Conservation (phyloP, 192 early-diverging fungal genomes). For the Backusella australiensis region DNA sequence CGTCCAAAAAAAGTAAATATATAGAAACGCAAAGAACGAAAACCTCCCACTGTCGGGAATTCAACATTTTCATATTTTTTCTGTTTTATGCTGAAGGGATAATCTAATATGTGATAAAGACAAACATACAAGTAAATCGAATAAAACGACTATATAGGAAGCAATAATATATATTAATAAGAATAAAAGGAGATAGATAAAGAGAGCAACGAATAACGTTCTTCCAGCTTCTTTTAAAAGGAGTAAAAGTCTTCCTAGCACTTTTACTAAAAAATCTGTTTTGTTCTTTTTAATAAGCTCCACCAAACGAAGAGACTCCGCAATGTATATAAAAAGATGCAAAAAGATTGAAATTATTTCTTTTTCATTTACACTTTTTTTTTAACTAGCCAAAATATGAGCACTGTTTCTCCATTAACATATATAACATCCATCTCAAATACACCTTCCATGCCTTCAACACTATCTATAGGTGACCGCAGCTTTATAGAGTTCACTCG, state of each 20-base stretch:
- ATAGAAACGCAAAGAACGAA: not conserved
- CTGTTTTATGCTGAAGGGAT: not conserved
- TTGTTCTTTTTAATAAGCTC: constrained; percentile 7
- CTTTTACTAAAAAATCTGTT: constrained; percentile 6
- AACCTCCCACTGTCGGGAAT: not conserved
- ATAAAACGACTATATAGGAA: not conserved
- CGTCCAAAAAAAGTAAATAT: not conserved
- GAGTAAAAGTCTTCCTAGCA: not conserved
- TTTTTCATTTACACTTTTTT: not conserved
- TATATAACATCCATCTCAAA: not conserved
- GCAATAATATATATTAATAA: not conserved
- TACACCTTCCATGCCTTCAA: not conserved
- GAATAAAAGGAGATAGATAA: not conserved
- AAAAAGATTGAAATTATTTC: not conserved
- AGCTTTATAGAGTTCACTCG: constrained; percentile 27
- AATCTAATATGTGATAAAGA: not conserved
- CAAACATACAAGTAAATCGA: not conserved
- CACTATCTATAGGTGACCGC: constrained; percentile 7
- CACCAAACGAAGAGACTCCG: not conserved
- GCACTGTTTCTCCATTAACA: not conserved
- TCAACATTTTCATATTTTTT: not conserved
- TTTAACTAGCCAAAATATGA: constrained; percentile 1
- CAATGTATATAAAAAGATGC: not conserved
- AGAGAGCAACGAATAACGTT: not conserved
- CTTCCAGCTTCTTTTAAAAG: not conserved